Base-by-base conservation (phyloP, 176 grass and related monocot genomes). In the Aechmea fasciata region DNA sequence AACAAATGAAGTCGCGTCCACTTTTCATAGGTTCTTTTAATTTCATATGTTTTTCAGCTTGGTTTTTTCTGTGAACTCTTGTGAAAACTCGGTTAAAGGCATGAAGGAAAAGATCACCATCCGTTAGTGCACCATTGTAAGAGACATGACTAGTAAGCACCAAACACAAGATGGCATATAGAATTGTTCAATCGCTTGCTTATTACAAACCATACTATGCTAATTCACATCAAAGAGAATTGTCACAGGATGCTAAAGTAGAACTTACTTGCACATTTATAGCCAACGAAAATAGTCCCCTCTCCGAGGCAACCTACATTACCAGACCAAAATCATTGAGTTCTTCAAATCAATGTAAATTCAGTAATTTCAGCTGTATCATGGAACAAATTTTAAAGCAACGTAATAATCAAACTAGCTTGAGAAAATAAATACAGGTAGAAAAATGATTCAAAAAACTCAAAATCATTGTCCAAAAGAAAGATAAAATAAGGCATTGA, bases 261-360 rank as follows among this genome's bases (percentile, higher is more conserved):
- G 54, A 17, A 66, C 85, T 85, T 97, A 97, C 93, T 90, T 97
- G 93, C 57, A 97, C 71, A 87, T 97, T 97, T 79, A 97, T 84
- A 57, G 81, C 89, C 74, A 97, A 67, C 19, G 93, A 84, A 78
- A 97, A 97, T 13, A 92, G 79, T 9, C 89, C 93, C 74, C 86
- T 97, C 81, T 97, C 89, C 49, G 93, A 77, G 23, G 93, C 93
- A 85, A 97, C 89, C 93, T 92, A 79, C 51, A 86, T 80, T 53
- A 88, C 1, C 79, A 71, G 72, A 49, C 73, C 69, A 69, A 74
- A 17, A 50, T 81, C 68, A 75, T 71, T 20, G 49, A 64, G 68
- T 78, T 64, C 55, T 33, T 66, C 49, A 11, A 59, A 73, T 50
- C 19, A 59, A 5, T 0, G 33, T 41, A 41, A 59, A 59, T 7